phyloP scores from a whole-genome alignment of 2,329 filamentous ascomycete species.

The Didymella sp. region DNA sequence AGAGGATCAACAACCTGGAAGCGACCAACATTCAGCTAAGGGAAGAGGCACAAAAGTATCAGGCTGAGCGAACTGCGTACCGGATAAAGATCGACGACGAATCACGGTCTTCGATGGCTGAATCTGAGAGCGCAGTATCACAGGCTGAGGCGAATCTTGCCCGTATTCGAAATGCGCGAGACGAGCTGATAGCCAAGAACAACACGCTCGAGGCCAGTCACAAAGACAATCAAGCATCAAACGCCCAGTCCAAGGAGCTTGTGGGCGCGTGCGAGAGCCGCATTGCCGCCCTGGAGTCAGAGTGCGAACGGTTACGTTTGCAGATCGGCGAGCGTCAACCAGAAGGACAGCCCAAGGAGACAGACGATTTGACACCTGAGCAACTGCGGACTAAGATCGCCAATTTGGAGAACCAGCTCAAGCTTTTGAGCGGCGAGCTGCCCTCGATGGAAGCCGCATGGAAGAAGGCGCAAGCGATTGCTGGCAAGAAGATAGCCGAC shows the following conservation, averaged over 20 bases:
- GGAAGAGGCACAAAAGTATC: constrained; percentile 83
- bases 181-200: constrained; percentile 84
- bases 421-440: constrained; percentile 84
- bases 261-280: constrained; percentile 79
- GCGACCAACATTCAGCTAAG: constrained; percentile 84
- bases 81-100: constrained; percentile 83
- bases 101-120: constrained; percentile 71
- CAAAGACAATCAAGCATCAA: constrained; percentile 74
- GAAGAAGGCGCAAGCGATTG: constrained; percentile 84
- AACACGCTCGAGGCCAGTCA: constrained; percentile 79
- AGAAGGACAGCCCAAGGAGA: constrained; percentile 43
- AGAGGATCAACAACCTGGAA: constrained; percentile 88
- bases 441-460: constrained; percentile 89
- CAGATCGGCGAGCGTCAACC: constrained; percentile 58
- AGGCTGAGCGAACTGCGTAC: constrained; percentile 83
- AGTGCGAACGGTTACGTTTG: constrained; percentile 73
- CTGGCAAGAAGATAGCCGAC: constrained; percentile 86
- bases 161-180: constrained; percentile 80
- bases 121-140: constrained; percentile 82
- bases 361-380: constrained; percentile 69
- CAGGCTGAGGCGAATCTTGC: constrained; percentile 84
- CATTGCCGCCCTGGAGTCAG: constrained; percentile 81
- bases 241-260: constrained; percentile 80
- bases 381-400: constrained; percentile 76
- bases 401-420: constrained; percentile 79